phyloP scores from a whole-genome alignment of 768 basidiomycete genomes.

The Austroboletus festivus region DNA sequence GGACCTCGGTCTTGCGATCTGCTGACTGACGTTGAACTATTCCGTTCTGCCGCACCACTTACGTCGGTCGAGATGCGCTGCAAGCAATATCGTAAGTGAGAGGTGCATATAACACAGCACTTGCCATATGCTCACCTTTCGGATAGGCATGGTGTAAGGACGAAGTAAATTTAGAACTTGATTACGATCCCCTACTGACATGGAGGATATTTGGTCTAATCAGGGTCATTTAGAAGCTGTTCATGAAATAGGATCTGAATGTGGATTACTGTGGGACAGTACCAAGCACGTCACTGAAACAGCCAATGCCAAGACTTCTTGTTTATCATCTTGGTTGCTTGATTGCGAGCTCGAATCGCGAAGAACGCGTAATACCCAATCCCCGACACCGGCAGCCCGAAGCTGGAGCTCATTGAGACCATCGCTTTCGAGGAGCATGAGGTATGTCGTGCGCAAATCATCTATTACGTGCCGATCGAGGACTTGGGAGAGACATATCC shows the following conservation, averaged over 20 bases:
- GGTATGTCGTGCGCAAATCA: constrained; percentile 56
- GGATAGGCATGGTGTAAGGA: constrained; percentile 34
- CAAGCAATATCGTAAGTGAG: constrained; percentile 18
- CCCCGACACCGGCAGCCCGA: constrained; percentile 36
- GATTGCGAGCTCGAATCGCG: constrained; percentile 12
- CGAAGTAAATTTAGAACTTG: constrained; percentile 42
- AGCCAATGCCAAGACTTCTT: constrained; percentile 24
- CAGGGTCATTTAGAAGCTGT: constrained; percentile 25
- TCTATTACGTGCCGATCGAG: constrained; percentile 29
- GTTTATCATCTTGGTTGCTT: constrained; percentile 8
- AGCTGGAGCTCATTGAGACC: constrained; percentile 48
- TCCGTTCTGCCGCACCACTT: constrained; percentile 21
- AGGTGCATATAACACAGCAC: background rate
- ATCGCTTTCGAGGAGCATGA: constrained; percentile 60
- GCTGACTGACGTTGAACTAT: constrained; percentile 19
- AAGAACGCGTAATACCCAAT: constrained; percentile 26
- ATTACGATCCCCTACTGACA: constrained; percentile 37
- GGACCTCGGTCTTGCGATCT: constrained; percentile 22
- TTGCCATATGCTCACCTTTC: constrained; percentile 27
- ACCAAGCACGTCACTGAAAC: constrained; percentile 35
- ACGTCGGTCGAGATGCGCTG: constrained; percentile 25
- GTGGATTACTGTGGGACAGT: constrained; percentile 35
- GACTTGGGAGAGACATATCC: constrained; percentile 37
- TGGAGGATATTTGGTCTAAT: constrained; percentile 39
- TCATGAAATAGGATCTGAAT: constrained; percentile 24